phyloP scores from a whole-genome alignment of 805 yeast genomes.

The Ogataea ramenticola region DNA sequence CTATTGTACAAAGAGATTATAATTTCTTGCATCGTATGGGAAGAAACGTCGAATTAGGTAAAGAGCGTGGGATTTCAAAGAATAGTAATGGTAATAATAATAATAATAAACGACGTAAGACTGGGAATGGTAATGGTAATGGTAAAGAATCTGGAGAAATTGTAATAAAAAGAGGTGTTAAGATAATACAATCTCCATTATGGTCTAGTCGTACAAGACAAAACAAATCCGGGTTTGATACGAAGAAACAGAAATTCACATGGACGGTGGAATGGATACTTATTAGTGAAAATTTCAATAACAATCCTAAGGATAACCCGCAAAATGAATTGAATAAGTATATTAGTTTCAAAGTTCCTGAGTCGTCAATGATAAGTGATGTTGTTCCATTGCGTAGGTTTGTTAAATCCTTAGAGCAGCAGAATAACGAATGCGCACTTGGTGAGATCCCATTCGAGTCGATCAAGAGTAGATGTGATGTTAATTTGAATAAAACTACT shows the following conservation, averaged over 20 bases:
- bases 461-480: too few species aligned
- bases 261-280: conserved; percentile 81
- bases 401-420: conserved; percentile 27
- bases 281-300: conserved; percentile 21
- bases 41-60: conserved; percentile 52
- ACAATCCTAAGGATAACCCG: too few species aligned
- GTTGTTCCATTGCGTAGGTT: conserved; percentile 34
- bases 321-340: conserved; percentile 6
- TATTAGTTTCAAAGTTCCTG: conserved; percentile 35
- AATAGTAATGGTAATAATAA: too few species aligned
- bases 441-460: too few species aligned
- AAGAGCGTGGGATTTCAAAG: too few species aligned
- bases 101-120: too few species aligned
- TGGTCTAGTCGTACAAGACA: conserved; percentile 65
- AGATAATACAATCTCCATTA: conserved; percentile 52
- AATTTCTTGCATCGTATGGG: conserved; percentile 59
- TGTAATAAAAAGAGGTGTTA: conserved; percentile 55
- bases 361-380: conserved; percentile 26
- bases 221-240: conserved; percentile 69
- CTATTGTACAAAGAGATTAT: conserved; percentile 74
- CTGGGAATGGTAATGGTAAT: background rate
- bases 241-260: conserved; percentile 46
- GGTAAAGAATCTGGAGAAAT: background rate
- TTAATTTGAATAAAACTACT: too few species aligned
- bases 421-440: too few species aligned